Evolutionary conservation across 768 basidiomycete genomes (phyloP), one percentile per base, ranked within the genome.

Genomic region (Lenzites betulinus): DNA sequence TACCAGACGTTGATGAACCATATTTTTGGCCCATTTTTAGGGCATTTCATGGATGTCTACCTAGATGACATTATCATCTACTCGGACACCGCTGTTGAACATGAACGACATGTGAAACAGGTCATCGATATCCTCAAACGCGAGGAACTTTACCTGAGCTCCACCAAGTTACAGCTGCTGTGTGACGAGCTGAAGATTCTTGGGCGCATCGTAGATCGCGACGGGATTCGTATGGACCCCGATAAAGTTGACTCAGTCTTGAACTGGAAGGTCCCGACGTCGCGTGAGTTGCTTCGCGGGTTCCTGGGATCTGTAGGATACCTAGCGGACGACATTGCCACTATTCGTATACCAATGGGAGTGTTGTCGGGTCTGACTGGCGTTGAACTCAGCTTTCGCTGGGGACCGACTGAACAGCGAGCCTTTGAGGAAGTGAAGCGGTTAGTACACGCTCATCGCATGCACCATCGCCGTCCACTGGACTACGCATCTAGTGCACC

Each of bases 201-300:
- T 0, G 35, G 35, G 35, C 35, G 35, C 0, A 59, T 79, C 0
- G 57, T 83, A 1, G 70, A 74, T 22, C 67, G 75, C n/a, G 20
- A 73, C 0, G 78, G 80, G 0, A 79, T 83, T 22, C 50, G 51
- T 0, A 80, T 81, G 77, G 78, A 82, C 39, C 77, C 77, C 0
- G 63, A 75, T n/a, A 83, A 82, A 43, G 78, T 83, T 0, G 75
- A 80, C 33, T 54, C 62, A 0, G 67, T 81, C 0, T 0, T 69
- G 0, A 73, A 74, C 28, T 72, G 72, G 71, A 72, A 72, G 57
- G 53, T 50, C n/a, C n/a, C n/a, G n/a, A n/a, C n/a, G n/a, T n/a
- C n/a, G n/a, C n/a, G n/a, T n/a, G n/a, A n/a, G n/a, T n/a, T n/a
- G n/a, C n/a, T n/a, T n/a, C n/a, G n/a, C n/a, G n/a, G n/a, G n/a